Evolutionary conservation across 176 grass and related monocot genomes (phyloP), one percentile per base, ranked within the genome.

Genomic region (Oryza glaberrima): DNA sequence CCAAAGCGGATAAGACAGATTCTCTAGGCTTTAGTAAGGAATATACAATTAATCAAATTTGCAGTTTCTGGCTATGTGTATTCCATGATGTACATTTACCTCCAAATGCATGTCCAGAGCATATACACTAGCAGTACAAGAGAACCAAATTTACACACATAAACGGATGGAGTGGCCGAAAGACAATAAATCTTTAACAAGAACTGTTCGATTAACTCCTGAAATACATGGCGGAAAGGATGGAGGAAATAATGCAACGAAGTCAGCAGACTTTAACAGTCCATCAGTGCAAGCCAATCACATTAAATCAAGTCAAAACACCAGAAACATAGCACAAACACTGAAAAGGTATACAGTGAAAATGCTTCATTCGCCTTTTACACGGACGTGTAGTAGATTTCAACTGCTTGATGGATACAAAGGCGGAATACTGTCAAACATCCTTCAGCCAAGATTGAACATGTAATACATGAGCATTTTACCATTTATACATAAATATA

Each of bases 41-140:
- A 64, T 88, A 77, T 70, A 88, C 68, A 68, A 28, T 65, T 9
- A 70, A 77, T 77, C 65, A 72, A 69, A 41, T 75, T 49, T 25
- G 36, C 65, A 10, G 5, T 46, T 82, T 76, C 47, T 51, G 45
- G 22, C 0, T 61, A 22, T 71, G 35, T 85, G 35, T 69, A 69
- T 78, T 85, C 15, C 56, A 34, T 17, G 14, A 16, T 47, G 19
- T 13, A 34, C 46, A 69, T 69, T 76, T 70, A 19, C 48, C 41
- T 34, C 23, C 9, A 45, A 69, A 81, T 32, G 40, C 25, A 68
- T 45, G 40, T 41, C 40, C 5, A 6, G 36, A 38, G 36, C 36
- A 38, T 38, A 38, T 38, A 38, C 36, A 38, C 36, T 67, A 74
- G 34, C 32, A 38, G 5, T 54, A 43, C 49, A 45, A 23, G 13